phyloP scores from a whole-genome alignment of 2,329 filamentous ascomycete species.

The Microcera coccophila region DNA sequence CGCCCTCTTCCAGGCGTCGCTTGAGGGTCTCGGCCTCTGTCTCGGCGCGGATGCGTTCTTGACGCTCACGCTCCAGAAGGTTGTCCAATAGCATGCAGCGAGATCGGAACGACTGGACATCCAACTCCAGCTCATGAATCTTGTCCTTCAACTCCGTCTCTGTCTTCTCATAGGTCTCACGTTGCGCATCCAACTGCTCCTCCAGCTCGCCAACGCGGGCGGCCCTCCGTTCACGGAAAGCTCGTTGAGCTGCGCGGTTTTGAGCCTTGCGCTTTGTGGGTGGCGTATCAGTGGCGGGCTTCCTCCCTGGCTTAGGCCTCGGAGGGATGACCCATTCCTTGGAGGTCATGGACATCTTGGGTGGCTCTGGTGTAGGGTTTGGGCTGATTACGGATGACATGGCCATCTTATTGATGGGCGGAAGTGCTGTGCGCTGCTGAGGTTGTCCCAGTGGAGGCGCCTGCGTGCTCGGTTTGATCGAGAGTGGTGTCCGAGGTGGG shows the following conservation, averaged over 20 bases:
- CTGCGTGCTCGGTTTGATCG: constrained; percentile 25
- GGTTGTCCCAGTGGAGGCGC: constrained; percentile 16
- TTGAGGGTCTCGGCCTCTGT: constrained; percentile 37
- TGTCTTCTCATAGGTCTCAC: constrained; percentile 52
- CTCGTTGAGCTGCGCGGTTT: constrained; percentile 86
- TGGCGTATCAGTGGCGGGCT: constrained; percentile 88
- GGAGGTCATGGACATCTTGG: constrained; percentile 62
- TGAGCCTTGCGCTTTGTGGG: constrained; percentile 92
- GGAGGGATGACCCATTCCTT: constrained; percentile 86
- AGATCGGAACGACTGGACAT: constrained; percentile 62
- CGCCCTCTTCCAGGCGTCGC: constrained; percentile 28
- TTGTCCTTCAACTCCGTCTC: constrained; percentile 57
- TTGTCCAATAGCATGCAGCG: constrained; percentile 61
- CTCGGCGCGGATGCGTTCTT: constrained; percentile 44
- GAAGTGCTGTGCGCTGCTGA: constrained; percentile 32
- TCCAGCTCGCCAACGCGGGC: constrained; percentile 76
- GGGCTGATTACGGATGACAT: constrained; percentile 48
- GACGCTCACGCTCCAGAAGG: constrained; percentile 57
- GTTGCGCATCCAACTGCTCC: constrained; percentile 60
- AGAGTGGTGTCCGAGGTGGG: constrained; percentile 29
- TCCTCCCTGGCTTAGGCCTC: constrained; percentile 83
- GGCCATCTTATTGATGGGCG: constrained; percentile 42
- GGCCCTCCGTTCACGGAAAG: constrained; percentile 82
- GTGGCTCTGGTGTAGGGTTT: constrained; percentile 36
- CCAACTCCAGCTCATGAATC: constrained; percentile 57